These are phyloP conservation scores for Vitellaria paradoxa DNA, from an alignment of 179 eudicot genomes.

Conservation along the genomic window DNA sequence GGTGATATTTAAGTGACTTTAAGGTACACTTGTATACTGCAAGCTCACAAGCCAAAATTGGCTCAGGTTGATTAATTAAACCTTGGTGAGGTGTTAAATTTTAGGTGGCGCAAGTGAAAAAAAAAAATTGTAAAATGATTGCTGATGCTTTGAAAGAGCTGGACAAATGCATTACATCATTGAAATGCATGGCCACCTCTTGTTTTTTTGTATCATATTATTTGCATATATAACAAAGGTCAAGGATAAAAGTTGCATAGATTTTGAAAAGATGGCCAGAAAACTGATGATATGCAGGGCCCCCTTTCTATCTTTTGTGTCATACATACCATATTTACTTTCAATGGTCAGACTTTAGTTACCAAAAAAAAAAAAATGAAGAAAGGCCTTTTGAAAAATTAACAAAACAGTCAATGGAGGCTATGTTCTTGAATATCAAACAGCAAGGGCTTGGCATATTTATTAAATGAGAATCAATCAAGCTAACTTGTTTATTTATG, in stretches of 20 bases:
- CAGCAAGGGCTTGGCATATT: neutral
- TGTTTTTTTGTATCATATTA: neutral
- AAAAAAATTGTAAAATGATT: too few relatives aligned
- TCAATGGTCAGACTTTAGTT: neutral
- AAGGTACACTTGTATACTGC: neutral
- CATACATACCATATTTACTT: constrained; percentile 2
- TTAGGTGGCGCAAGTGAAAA: too few relatives aligned
- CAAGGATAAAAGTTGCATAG: neutral
- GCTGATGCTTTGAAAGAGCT: neutral
- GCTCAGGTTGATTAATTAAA: neutral
- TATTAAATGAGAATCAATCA: neutral
- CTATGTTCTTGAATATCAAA: neutral
- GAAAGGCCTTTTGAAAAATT: neutral
- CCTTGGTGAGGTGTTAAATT: neutral
- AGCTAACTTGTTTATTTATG: neutral
- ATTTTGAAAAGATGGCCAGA: neutral
- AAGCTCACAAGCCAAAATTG: neutral
- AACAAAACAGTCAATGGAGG: neutral
- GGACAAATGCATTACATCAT: neutral
- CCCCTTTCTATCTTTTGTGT: neutral
- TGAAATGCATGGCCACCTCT: too few relatives aligned
- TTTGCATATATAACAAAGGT: neutral
- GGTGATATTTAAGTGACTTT: neutral
- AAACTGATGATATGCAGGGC: neutral
- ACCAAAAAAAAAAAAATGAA: neutral